These are phyloP conservation scores for Xylaria palmicola DNA, from an alignment of 495 filamentous ascomycete genomes.

Conservation along the genomic window DNA sequence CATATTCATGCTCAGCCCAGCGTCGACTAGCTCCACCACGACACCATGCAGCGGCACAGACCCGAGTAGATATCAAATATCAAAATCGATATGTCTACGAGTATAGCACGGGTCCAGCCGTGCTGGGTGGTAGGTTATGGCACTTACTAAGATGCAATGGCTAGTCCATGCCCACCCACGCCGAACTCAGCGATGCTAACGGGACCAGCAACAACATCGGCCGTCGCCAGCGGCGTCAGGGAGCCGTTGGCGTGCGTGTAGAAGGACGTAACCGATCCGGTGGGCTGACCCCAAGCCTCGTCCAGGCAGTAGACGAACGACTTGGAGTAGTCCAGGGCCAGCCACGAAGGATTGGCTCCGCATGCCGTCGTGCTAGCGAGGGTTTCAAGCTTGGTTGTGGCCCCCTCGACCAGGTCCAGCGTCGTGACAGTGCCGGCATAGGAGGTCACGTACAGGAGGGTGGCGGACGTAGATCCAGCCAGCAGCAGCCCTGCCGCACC, in stretches of 20 bases:
- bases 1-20: background rate
- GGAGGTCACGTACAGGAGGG: conserved; percentile 58
- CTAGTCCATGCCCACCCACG: conserved; percentile 38
- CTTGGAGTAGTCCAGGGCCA: conserved; percentile 49
- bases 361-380: conserved; percentile 48
- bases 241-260: conserved; percentile 32
- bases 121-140: conserved; percentile 12
- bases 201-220: conserved; percentile 38
- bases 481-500: conserved; percentile 31
- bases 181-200: conserved; percentile 48
- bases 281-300: conserved; percentile 44
- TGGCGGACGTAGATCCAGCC: conserved; percentile 33
- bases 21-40: background rate
- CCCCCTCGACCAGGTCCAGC: conserved; percentile 41
- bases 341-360: conserved; percentile 58
- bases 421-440: conserved; percentile 60
- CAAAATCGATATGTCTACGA: background rate
- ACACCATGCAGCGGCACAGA: no score
- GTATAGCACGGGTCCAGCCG: conserved; percentile 14
- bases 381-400: conserved; percentile 30
- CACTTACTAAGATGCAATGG: conserved; percentile 52
- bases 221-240: conserved; percentile 36
- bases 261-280: conserved; percentile 46
- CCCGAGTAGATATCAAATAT: no score
- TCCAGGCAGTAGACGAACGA: conserved; percentile 60